Conservation (phyloP, 371 early-diverging fungal species). For the Mortierella polycephala region DNA sequence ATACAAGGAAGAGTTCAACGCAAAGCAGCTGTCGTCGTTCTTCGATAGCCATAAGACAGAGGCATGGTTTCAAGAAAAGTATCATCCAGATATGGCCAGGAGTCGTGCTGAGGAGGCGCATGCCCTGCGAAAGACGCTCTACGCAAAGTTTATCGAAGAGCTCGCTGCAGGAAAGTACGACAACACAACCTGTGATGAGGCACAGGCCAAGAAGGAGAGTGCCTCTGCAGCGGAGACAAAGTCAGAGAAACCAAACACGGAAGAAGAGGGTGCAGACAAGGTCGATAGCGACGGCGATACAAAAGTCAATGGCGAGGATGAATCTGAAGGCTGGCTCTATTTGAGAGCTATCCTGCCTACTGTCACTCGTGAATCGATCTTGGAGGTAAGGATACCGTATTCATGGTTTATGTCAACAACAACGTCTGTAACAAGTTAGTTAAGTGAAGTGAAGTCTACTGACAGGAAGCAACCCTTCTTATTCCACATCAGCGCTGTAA, state of each 20-base stretch:
- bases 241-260: slow-evolving; percentile 36
- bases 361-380: slow-evolving; percentile 75
- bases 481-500: slow-evolving; percentile 66
- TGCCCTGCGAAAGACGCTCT: slow-evolving; percentile 63
- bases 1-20: slow-evolving; percentile 82
- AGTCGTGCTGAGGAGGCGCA: slow-evolving; percentile 68
- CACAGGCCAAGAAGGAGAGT: slow-evolving; percentile 52
- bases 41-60: slow-evolving; percentile 83
- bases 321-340: slow-evolving; percentile 66
- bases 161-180: slow-evolving; percentile 82
- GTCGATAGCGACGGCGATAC: slow-evolving; percentile 43
- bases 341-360: slow-evolving; percentile 77
- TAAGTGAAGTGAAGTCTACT: neutral
- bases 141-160: slow-evolving; percentile 69
- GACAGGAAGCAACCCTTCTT: neutral
- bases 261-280: slow-evolving; percentile 18
- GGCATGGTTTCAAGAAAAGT: slow-evolving; percentile 94
- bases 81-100: slow-evolving; percentile 76
- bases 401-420: neutral
- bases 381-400: slow-evolving; percentile 67
- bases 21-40: slow-evolving; percentile 75
- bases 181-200: slow-evolving; percentile 70
- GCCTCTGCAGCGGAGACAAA: slow-evolving; percentile 39
- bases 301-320: slow-evolving; percentile 49
- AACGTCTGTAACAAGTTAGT: neutral